Base-by-base conservation (phyloP, 768 basidiomycete species). In the Mycena rosella region DNA sequence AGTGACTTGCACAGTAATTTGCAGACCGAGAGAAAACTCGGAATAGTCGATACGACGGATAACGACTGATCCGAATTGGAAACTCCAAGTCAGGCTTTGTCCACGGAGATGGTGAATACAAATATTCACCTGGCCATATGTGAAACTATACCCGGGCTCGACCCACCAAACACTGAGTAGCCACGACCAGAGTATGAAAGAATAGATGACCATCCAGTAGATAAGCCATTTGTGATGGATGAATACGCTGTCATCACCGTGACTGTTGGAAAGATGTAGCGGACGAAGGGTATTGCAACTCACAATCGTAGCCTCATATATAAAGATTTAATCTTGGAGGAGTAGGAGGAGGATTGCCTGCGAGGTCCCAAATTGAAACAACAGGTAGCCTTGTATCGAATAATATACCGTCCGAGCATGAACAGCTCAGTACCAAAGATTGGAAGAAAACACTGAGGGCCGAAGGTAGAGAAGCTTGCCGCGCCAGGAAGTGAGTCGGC, bases 111-210 rank as follows among this genome's bases (percentile, higher is more conserved):
- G n/a, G n/a, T n/a, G 6, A n/a, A 54, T 13, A 24, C 24, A 8
- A 10, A 24, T 1, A 54, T 38, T 27, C 17, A 54, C 52, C 52
- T 54, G 52, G 52, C 52, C 52, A 38, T 54, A 54, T 36, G 52
- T 36, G 34, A 54, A 54, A 34, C 34, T 38, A n/a, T 54, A 54
- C 14, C 22, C 52, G 13, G 52, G 52, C 34, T 54, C 52, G 5
- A 54, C 22, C 52, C 34, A 22, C 32, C 32, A 38, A 36, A 36
- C 5, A 8, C 7, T 20, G 30, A 53, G 20, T 6, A 24, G 13
- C 5, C 18, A 5, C 13, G 42, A 44, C 42, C 42, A 44, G 15
- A 9, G 5, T 18, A 44, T 15, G 13, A 36, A 54, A 14, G 32
- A 54, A 5, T 36, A 24, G 9, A 38, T 15, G 4, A 54, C 13